phyloP scores from a whole-genome alignment of 2,329 filamentous ascomycete genomes.

The Colletotrichum tanaceti region DNA sequence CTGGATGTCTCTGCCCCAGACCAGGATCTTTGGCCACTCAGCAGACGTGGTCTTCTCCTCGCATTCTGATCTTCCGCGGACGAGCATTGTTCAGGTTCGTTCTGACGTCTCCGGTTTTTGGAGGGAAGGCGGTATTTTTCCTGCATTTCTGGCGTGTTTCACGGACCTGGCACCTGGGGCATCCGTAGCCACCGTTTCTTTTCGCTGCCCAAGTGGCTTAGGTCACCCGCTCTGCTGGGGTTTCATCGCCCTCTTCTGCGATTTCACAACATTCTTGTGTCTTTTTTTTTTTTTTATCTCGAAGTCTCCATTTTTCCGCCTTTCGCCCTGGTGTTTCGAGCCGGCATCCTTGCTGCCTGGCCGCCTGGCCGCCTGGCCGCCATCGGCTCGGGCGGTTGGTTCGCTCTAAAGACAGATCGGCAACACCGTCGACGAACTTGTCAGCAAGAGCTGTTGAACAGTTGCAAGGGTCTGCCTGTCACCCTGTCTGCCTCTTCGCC shows the following conservation, averaged over 20 bases:
- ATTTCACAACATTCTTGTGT: slow-evolving; percentile 1
- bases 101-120: background rate
- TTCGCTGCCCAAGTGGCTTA: slow-evolving; percentile 27
- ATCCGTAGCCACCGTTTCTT: slow-evolving; percentile 16
- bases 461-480: slow-evolving; percentile 22
- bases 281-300: background rate
- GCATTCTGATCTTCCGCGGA: background rate
- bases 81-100: background rate
- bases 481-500: slow-evolving; percentile 26
- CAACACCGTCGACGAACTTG: slow-evolving; percentile 1
- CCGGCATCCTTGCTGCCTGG: background rate
- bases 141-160: background rate
- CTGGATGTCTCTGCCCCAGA: background rate
- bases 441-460: background rate
- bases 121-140: slow-evolving; percentile 1
- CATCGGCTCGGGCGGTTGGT: too few species aligned
- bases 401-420: slow-evolving; percentile 9
- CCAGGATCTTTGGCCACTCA: background rate
- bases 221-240: slow-evolving; percentile 24
- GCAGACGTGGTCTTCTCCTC: background rate
- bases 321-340: slow-evolving; percentile 6
- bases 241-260: slow-evolving; percentile 10
- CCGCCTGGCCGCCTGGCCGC: too few species aligned
- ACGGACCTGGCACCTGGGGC: background rate
- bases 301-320: slow-evolving; percentile 11